Base-by-base conservation (phyloP, 805 yeast genomes). In the Lipomyces oligophaga region DNA sequence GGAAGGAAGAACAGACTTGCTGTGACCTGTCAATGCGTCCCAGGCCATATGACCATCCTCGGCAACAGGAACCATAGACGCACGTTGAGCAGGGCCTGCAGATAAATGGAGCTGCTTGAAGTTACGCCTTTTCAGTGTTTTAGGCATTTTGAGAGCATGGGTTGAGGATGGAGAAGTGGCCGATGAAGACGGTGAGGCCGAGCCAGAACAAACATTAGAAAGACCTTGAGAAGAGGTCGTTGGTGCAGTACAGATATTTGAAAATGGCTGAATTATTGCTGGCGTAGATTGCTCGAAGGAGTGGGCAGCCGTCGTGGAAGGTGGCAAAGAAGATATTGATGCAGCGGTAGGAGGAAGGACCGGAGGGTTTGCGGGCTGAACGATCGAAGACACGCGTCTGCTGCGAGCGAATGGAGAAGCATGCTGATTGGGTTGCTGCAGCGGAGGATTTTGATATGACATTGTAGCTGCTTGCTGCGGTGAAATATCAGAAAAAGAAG, bases 111-210 rank as follows among this genome's bases (percentile, higher is more conserved):
- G 67, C 52, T 77, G 72, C 62, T 82, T 82, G 55, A 79, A 63
- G 58, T 82, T 82, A 45, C 77, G 67, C 55, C 85, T 69, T 53
- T 75, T 76, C 45, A 80, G 60, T 1, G 82, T 70, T 57, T 70
- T 75, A 21, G 54, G 26, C 8, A 34, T 22, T 20, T 30, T 25
- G 15, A 43, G 45, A 18, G 27, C 21, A 5, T 16, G 20, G 33
- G 30, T 34, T 15, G 28, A 21, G 24, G 22, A 15, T 18, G 31
- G 15, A 4, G 37, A 30, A 13, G 38, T 15, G 16, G 39, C 18
- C 10, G 30, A 13, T 11, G 21, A 15, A 20, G 40, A 16, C 13
- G 25, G 36, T 4, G 22, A 13, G 4, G 40, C 8, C 19, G 45
- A 11, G 5, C 30, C n/a, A n/a, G n/a, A n/a, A n/a, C n/a, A n/a